Conservation (phyloP, 495 filamentous ascomycete species). For the Hypoxylon fragiforme region DNA sequence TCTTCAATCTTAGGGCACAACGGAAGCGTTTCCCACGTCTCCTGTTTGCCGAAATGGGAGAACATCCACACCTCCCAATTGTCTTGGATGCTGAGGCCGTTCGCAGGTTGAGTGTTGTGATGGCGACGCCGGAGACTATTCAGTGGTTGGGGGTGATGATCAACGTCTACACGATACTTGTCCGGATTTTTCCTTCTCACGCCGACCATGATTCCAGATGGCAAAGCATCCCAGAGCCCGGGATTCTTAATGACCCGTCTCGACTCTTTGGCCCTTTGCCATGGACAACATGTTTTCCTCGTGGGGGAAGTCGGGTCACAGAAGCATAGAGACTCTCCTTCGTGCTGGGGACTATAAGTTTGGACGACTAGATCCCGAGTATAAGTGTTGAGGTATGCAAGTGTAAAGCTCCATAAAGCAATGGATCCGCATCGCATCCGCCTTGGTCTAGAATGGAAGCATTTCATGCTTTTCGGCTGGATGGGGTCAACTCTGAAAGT, state of each 20-base stretch:
- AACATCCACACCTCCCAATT: slow-evolving; percentile 72
- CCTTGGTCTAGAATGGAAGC: slow-evolving; percentile 50
- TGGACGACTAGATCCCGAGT: slow-evolving; percentile 59
- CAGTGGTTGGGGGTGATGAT: slow-evolving; percentile 7
- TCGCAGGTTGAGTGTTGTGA: slow-evolving; percentile 3
- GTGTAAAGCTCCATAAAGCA: slow-evolving; percentile 54
- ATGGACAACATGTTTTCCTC: slow-evolving; percentile 44
- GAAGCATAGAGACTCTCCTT: slow-evolving; percentile 47
- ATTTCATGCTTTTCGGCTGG: slow-evolving; percentile 55
- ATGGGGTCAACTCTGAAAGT: slow-evolving; percentile 60
- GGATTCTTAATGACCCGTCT: slow-evolving; percentile 49
- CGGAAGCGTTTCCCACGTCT: slow-evolving; percentile 43
- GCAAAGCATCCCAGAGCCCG: slow-evolving; percentile 52
- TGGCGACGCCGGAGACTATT: slow-evolving; percentile 34
- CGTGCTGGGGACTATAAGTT: slow-evolving; percentile 54
- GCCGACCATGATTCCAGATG: slow-evolving; percentile 53
- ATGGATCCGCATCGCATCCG: slow-evolving; percentile 52
- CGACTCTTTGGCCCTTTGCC: slow-evolving; percentile 44
- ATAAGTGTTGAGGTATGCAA: slow-evolving; percentile 57
- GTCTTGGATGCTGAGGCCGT: slow-evolving; percentile 35
- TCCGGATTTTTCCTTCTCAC: slow-evolving; percentile 37
- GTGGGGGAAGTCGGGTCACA: slow-evolving; percentile 39
- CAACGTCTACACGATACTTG: slow-evolving; percentile 10
- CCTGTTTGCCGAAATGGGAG: slow-evolving; percentile 45
- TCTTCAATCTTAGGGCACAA: slow-evolving; percentile 39